Percentiles rank a stretch among this genome's conserved stretches.
phyloP scores from a whole-genome alignment of 352 stramenopile genomes.

The Globisporangium takayamanum region DNA sequence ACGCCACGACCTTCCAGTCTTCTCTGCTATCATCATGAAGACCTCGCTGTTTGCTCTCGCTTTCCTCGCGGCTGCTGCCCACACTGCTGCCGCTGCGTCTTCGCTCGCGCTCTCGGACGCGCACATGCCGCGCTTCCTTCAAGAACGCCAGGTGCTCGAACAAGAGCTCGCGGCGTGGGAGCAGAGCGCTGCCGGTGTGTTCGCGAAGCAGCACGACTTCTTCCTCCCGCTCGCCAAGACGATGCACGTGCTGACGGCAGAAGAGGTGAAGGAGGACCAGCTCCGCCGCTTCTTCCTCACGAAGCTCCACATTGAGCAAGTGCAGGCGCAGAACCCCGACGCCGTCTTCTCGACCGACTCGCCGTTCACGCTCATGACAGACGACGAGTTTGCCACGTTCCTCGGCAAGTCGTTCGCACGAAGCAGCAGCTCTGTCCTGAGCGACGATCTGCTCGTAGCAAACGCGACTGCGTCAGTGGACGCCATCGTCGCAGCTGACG shows the following conservation, averaged over 20 bases:
- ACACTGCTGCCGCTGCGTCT: constrained; percentile 11
- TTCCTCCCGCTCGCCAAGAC: constrained; percentile 14
- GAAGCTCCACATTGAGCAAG: constrained; percentile 52
- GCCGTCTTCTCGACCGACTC: constrained; percentile 59
- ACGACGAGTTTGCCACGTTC: constrained; percentile 57
- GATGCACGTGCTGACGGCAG: constrained; percentile 7
- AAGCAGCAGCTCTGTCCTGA: constrained; percentile 2
- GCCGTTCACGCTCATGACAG: constrained; percentile 67
- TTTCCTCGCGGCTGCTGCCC: constrained; percentile 10
- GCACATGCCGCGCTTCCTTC: constrained; percentile 38
- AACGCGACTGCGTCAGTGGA: constrained; percentile 16
- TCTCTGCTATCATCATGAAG: constrained; percentile 27
- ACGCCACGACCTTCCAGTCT: constrained; percentile 2
- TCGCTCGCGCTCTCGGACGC: constrained; percentile 21
- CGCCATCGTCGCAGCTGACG: constrained; percentile 19
- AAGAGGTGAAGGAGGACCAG: constrained; percentile 27
- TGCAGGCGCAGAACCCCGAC: constrained; percentile 42
- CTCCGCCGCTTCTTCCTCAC: constrained; percentile 54
- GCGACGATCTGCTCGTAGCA: background rate
- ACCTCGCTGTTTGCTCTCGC: constrained; percentile 22
- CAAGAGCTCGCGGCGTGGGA: constrained; percentile 46
- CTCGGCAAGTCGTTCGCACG: constrained; percentile 36
- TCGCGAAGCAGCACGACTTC: constrained; percentile 44
- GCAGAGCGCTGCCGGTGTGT: constrained; percentile 33
- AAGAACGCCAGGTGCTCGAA: constrained; percentile 29